phyloP scores from a whole-genome alignment of 169 alveolate species.

The Perkinsus chesapeaki region DNA sequence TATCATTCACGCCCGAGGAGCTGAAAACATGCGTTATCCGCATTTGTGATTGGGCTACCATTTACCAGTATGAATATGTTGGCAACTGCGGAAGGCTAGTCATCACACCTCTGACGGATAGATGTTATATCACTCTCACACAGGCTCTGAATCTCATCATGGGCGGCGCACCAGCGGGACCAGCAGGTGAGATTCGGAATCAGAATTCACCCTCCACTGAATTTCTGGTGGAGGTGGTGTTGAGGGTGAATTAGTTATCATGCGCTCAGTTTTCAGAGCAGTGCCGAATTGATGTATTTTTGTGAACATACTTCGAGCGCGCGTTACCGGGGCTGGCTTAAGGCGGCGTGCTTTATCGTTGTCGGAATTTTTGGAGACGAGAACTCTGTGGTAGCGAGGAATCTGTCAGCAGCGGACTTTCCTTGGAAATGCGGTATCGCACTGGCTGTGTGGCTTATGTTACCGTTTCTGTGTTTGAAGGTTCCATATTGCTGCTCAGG shows the following conservation, averaged over 20 bases:
- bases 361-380: too few species aligned
- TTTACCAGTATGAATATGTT: conserved; percentile 74
- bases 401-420: too few species aligned
- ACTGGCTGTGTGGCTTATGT: background rate
- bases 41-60: conserved; percentile 85
- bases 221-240: background rate
- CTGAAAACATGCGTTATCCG: conserved; percentile 73
- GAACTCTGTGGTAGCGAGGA: too few species aligned
- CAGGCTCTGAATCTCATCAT: conserved; percentile 79
- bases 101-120: conserved; percentile 89
- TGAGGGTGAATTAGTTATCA: background rate
- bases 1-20: conserved; percentile 28
- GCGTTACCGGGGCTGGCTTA: too few species aligned
- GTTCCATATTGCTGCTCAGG: conserved; percentile 42
- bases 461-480: background rate
- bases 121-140: conserved; percentile 86
- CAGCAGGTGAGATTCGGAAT: conserved; percentile 60
- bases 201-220: background rate
- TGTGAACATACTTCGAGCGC: too few species aligned
- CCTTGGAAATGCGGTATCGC: too few species aligned
- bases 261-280: too few species aligned
- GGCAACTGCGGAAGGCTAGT: conserved; percentile 89
- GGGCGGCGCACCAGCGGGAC: conserved; percentile 94
- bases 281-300: too few species aligned
- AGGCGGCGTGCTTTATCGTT: too few species aligned